These are phyloP conservation scores for Saccharomycopsis fermentans DNA, from an alignment of 805 yeast genomes.

Conservation along the genomic window DNA sequence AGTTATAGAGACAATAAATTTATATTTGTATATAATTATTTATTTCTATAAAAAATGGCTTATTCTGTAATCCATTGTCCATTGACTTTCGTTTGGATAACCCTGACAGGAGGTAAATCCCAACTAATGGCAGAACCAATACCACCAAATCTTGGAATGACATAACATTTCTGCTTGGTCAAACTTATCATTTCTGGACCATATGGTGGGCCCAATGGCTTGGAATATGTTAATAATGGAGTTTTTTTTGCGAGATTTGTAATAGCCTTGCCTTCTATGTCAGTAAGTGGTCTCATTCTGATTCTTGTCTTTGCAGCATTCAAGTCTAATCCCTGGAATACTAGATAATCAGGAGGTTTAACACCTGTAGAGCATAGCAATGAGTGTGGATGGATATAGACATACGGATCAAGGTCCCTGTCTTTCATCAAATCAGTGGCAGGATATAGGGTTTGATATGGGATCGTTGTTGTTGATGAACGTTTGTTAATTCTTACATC, in stretches of 20 bases:
- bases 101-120: conserved; percentile 79
- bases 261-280: conserved; percentile 62
- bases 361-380: conserved; percentile 50
- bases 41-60: too few relatives aligned
- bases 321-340: conserved; percentile 57
- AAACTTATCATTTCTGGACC: conserved; percentile 63
- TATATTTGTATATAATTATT: too few relatives aligned
- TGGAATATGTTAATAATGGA: conserved; percentile 70
- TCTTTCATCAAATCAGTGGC: conserved; percentile 24
- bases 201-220: conserved; percentile 85
- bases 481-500: conserved; percentile 53
- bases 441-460: conserved; percentile 51
- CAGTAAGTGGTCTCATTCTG: conserved; percentile 69
- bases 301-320: conserved; percentile 37
- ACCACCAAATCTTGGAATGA: conserved; percentile 84
- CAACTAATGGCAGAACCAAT: conserved; percentile 75
- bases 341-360: conserved; percentile 69
- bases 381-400: conserved; percentile 75
- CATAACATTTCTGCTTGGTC: conserved; percentile 75
- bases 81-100: conserved; percentile 52
- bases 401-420: conserved; percentile 39
- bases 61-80: conserved; percentile 50
- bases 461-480: conserved; percentile 47
- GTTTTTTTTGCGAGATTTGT: conserved; percentile 69
- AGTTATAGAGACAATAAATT: too few relatives aligned